Conservation (phyloP, 2,329 filamentous ascomycete species). For the Zalaria obscura region DNA sequence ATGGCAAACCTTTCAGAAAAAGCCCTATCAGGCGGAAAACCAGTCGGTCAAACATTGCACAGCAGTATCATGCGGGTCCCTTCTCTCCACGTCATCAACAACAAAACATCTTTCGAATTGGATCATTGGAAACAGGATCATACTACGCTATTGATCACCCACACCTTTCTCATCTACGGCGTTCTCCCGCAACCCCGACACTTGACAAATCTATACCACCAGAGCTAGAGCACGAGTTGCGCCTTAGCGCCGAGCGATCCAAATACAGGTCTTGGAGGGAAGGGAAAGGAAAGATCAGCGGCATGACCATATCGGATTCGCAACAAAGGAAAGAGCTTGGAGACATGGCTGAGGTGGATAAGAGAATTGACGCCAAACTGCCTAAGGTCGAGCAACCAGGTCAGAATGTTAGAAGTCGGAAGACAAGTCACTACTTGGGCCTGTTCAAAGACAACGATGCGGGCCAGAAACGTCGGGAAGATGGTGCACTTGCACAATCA, state of each 20-base stretch:
- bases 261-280: slow-evolving; percentile 35
- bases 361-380: slow-evolving; percentile 49
- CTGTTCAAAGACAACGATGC: slow-evolving; percentile 50
- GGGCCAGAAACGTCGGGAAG: slow-evolving; percentile 37
- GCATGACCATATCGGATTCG: slow-evolving; percentile 22
- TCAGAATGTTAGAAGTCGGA: slow-evolving; percentile 44
- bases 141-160: too few species aligned
- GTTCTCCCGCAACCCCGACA: neutral
- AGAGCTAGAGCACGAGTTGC: slow-evolving; percentile 4
- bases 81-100: neutral
- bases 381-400: slow-evolving; percentile 37
- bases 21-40: neutral
- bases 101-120: neutral
- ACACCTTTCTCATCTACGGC: neutral
- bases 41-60: neutral
- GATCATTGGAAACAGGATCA: neutral
- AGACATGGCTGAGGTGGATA: slow-evolving; percentile 38
- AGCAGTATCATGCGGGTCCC: neutral
- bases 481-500: slow-evolving; percentile 1
- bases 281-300: slow-evolving; percentile 29
- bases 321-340: slow-evolving; percentile 18
- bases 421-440: slow-evolving; percentile 51
- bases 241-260: slow-evolving; percentile 25
- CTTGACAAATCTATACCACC: neutral
- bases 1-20: neutral